Evolutionary conservation across 164 flowering plant species (phyloP).

Genomic region (Euptelea pleiosperma): DNA sequence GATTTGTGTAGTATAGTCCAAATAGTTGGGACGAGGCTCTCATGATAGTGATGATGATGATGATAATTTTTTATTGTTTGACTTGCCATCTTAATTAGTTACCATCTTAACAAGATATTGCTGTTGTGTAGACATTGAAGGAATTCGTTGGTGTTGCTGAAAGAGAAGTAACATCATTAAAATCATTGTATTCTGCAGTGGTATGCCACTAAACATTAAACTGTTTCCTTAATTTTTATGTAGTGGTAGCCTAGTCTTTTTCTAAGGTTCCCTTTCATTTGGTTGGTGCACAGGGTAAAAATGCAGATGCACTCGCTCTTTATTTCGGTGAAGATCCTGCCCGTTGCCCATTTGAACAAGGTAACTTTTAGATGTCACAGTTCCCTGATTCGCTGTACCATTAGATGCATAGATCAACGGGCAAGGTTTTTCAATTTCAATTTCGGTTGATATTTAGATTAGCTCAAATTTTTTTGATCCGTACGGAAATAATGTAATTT

Average conservation of each 20-base stretch:
- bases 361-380: conserved; percentile 26
- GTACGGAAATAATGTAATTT: too few relatives aligned
- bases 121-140: conserved; percentile 62
- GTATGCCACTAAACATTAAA: conserved; percentile 38
- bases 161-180: conserved; percentile 66
- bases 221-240: conserved; percentile 4
- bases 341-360: conserved; percentile 97
- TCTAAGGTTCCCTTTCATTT: conserved; percentile 15
- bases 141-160: conserved; percentile 72
- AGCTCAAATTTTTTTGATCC: too few relatives aligned
- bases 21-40: neutral
- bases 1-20: neutral
- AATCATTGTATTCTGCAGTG: conserved; percentile 73
- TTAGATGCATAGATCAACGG: neutral
- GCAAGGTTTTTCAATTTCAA: too few relatives aligned
- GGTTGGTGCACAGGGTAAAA: conserved; percentile 71
- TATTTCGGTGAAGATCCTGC: conserved; percentile 98
- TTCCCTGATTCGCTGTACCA: neutral
- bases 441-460: too few relatives aligned
- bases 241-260: neutral
- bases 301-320: conserved; percentile 91
- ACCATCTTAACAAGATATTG: conserved; percentile 11
- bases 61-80: neutral
- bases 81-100: too few relatives aligned
- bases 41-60: too few relatives aligned